phyloP scores from a whole-genome alignment of 495 filamentous ascomycete species.

The Penicillium flavigenum region DNA sequence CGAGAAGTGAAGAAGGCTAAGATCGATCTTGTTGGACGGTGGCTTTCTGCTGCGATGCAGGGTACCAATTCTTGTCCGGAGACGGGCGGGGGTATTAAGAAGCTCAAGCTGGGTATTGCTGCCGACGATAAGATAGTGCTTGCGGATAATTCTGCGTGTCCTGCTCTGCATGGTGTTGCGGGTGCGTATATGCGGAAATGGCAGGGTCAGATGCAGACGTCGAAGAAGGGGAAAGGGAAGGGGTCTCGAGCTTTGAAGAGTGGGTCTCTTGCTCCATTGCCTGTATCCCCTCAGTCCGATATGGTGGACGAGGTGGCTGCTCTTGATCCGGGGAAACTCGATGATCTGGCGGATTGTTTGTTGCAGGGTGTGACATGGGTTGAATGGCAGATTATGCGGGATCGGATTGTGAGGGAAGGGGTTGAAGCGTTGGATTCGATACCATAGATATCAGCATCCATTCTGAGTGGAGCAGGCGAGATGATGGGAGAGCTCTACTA shows the following conservation, averaged over 20 bases:
- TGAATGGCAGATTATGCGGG: slow-evolving; percentile 74
- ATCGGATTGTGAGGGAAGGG: slow-evolving; percentile 40
- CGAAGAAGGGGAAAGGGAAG: slow-evolving; percentile 24
- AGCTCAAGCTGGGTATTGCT: neutral
- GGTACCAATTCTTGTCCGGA: neutral
- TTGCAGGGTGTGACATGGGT: slow-evolving; percentile 85
- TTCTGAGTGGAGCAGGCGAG: neutral
- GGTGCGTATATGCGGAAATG: slow-evolving; percentile 49
- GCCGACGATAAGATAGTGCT: slow-evolving; percentile 14
- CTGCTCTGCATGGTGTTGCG: slow-evolving; percentile 38
- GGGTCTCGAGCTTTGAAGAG: slow-evolving; percentile 4
- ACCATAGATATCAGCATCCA: neutral
- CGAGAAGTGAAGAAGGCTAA: slow-evolving; percentile 59
- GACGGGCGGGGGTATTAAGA: neutral
- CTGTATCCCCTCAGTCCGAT: neutral
- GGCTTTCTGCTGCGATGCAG: slow-evolving; percentile 40
- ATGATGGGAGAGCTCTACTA: too few relatives aligned
- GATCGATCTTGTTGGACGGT: slow-evolving; percentile 59
- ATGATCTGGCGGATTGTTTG: slow-evolving; percentile 89
- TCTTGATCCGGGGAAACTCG: slow-evolving; percentile 60
- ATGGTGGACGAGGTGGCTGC: slow-evolving; percentile 13
- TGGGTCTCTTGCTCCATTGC: neutral
- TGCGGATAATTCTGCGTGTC: slow-evolving; percentile 37
- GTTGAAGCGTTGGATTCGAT: slow-evolving; percentile 17
- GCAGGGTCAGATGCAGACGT: slow-evolving; percentile 27